A percentile compares a stretch with the other conserved stretches of the same genome.
Evolutionary conservation across 208 protist genomes (phyloP).

Genomic region (Leishmania lainsoni): DNA sequence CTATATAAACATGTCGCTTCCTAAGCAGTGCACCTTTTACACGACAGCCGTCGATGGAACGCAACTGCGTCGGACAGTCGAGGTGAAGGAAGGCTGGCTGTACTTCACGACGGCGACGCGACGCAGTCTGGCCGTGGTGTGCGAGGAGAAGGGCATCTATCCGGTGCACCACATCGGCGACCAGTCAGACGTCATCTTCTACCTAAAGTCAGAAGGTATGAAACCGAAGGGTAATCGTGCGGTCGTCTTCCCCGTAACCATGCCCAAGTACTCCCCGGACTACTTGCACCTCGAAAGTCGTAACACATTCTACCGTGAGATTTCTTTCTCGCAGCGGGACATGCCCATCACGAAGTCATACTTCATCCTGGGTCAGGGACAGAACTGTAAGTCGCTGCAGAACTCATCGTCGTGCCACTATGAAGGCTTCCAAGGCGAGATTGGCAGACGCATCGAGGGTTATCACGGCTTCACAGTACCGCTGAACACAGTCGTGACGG

Average conservation of each 20-base stretch:
- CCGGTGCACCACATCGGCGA: slow-evolving; percentile 48
- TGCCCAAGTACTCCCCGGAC: slow-evolving; percentile 44
- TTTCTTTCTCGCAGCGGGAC: slow-evolving; percentile 71
- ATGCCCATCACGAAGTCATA: slow-evolving; percentile 41
- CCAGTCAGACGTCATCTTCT: slow-evolving; percentile 52
- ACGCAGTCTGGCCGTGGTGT: slow-evolving; percentile 54
- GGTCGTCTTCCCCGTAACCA: slow-evolving; percentile 45
- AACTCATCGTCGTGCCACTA: slow-evolving; percentile 67
- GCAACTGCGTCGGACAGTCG: slow-evolving; percentile 46
- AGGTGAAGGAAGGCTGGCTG: slow-evolving; percentile 50
- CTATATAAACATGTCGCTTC: slow-evolving; percentile 75
- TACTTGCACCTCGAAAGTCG: slow-evolving; percentile 44
- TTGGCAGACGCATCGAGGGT: slow-evolving; percentile 22
- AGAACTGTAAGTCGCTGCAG: slow-evolving; percentile 57
- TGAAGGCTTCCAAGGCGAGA: slow-evolving; percentile 66
- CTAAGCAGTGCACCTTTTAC: slow-evolving; percentile 60
- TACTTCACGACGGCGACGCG: slow-evolving; percentile 87
- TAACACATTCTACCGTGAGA: slow-evolving; percentile 36
- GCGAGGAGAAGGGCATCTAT: slow-evolving; percentile 42
- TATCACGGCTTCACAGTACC: slow-evolving; percentile 81
- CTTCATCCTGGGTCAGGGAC: slow-evolving; percentile 78
- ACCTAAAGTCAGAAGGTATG: slow-evolving; percentile 35
- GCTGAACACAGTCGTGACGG: slow-evolving; percentile 58
- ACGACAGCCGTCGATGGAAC: slow-evolving; percentile 73
- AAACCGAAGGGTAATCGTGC: not conserved